Base-by-base conservation (phyloP, 768 basidiomycete species). In the Psilocybe tampanensis region DNA sequence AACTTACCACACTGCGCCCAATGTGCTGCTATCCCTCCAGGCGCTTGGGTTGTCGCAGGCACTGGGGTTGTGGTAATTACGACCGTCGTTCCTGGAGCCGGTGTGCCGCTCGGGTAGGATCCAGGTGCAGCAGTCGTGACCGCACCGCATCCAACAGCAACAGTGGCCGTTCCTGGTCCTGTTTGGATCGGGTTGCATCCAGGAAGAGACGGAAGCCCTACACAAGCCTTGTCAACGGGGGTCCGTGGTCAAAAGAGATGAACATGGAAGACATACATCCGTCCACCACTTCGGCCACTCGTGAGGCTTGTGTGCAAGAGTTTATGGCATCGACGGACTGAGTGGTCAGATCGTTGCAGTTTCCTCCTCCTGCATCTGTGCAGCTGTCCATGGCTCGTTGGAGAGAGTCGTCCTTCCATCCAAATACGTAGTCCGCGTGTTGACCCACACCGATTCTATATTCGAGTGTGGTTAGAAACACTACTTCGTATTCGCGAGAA, bases 371-470 rank as follows among this genome's bases (percentile, higher is more conserved):
- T 7, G 56, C 56, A 44, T 61, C 58, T 4, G 56, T 64, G 59
- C 65, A 64, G 13, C 48, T 52, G 52, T 66, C 60, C 60, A 66
- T 66, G 6, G 65, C 65, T n/a, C 52, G 43, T 22, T 62, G 56
- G 29, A 66, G 62, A 33, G 65, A 60, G 39, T 64, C 63, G 19
- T 59, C 63, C 47, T 66, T 52, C 65, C 65, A 66, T 13, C 63
- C 65, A 48, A 66, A 66, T 7, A 64, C 56, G 52, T 66, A 66
- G 56, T 66, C 65, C 11, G 65, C 65, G 54, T 66, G 65, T 42
- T 66, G 65, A 13, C 63, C 65, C n/a, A 55, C 61, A 12, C 65
- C 65, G 29, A 56, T 55, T 8, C 63, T 66, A 29, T 29, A 29
- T 5, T 9, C 29, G 29, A 29, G 29, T 9, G 29, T 29, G 29